These are phyloP conservation scores for Ogataea pini DNA, from an alignment of 805 yeast genomes.

Conservation along the genomic window DNA sequence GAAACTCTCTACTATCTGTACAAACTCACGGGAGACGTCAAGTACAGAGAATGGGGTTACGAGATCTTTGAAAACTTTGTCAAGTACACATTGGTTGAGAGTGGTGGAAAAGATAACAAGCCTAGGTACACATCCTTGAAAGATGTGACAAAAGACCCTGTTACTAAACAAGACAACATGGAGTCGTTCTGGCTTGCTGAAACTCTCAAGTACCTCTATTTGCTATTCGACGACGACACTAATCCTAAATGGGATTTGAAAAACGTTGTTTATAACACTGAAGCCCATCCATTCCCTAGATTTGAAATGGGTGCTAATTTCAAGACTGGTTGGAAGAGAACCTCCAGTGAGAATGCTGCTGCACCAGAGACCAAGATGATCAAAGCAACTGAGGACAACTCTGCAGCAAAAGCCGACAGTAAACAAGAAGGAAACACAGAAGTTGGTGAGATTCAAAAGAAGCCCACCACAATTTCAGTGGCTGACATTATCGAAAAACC, in stretches of 20 bases:
- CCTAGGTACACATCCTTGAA: constrained; percentile 58
- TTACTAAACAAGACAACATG: constrained; percentile 63
- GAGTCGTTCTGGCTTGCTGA: constrained; percentile 95
- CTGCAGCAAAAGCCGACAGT: too few species aligned
- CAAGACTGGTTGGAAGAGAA: constrained; percentile 63
- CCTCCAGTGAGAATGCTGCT: constrained; percentile 5
- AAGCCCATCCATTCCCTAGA: constrained; percentile 90
- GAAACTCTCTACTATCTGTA: constrained; percentile 82
- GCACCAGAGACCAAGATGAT: neutral
- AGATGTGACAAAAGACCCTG: constrained; percentile 65
- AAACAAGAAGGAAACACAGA: too few species aligned
- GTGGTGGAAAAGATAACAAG: constrained; percentile 48
- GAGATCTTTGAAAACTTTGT: constrained; percentile 75
- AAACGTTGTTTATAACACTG: constrained; percentile 81
- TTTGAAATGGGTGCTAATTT: constrained; percentile 53
- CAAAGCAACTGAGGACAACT: neutral
- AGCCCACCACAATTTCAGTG: too few species aligned
- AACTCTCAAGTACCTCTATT: constrained; percentile 81
- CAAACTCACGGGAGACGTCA: constrained; percentile 75
- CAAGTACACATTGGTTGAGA: constrained; percentile 53
- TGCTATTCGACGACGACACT: constrained; percentile 69
- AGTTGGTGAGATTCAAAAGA: too few species aligned
- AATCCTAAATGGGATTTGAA: constrained; percentile 62
- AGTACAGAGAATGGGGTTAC: constrained; percentile 88
- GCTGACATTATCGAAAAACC: too few species aligned